Base-by-base conservation (phyloP, 768 basidiomycete species). In the Leccinellum albellum region DNA sequence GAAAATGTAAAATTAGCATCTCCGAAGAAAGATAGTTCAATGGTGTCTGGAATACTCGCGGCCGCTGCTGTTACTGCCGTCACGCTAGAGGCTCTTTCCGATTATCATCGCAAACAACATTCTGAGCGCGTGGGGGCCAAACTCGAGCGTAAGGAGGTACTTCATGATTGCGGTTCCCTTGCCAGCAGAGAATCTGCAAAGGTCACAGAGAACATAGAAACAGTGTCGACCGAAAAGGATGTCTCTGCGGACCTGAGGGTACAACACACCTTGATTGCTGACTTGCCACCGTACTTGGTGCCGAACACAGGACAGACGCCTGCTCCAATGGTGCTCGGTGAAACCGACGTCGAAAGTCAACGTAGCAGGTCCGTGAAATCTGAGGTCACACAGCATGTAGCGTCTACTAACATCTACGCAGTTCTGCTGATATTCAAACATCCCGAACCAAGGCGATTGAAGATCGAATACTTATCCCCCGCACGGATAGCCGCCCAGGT, bases 1-100 rank as follows among this genome's bases (percentile, higher is more conserved):
- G 23, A 3, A 3, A 44, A 37, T n/a, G 29, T 31, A 26, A 31
- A 29, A 28, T 23, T 32, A 12, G 8, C 23, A 26, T 23, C 54
- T 33, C 33, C 61, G 3, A 57, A 59, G 32, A 32, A 59, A 28
- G 59, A 23, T 10, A 46, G 49, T 46, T 66, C 59, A 15, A 13
- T 57, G 6, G 32, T 63, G 9, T 63, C 66, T 31, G 26, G 51
- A 13, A 9, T 56, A 28, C 47, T 68, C 3, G 59, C 59, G 3
- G 6, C 54, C 10, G 66, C 57, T 0, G 50, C 37, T 5, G n/a
- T 66, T 21, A 59, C 59, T 2, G 57, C 66, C 6, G 35, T 47
- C 23, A 61, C 57, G 0, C 42, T 50, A 2, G 66, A 64, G 45
- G 59, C 59, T 17, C 48, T 33, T 17, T 2, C 61, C 5, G 61